A percentile compares a stretch with the other conserved stretches of the same genome.
Conservation (phyloP, 345 rosid genomes). For the Pugionium cornutum region DNA sequence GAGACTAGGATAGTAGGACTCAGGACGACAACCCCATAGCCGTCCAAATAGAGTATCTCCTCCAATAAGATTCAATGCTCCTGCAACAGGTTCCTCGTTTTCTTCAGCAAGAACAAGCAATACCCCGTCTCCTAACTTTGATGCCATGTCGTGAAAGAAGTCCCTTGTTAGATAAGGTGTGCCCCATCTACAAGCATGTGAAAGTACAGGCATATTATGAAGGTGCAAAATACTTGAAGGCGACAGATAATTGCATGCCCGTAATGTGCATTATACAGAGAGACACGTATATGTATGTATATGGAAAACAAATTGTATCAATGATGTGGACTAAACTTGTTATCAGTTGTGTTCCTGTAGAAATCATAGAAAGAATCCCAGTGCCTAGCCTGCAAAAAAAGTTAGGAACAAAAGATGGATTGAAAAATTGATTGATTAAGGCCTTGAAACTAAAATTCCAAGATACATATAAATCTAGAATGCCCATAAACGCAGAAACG, state of each 20-base stretch:
- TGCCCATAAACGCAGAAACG: neutral
- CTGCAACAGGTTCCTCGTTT: constrained; percentile 81
- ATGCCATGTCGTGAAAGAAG: constrained; percentile 79
- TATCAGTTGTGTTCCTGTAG: constrained; percentile 90
- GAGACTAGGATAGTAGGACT: constrained; percentile 76
- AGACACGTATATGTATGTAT: neutral
- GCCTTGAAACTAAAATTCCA: neutral
- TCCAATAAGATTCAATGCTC: constrained; percentile 93
- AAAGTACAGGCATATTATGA: constrained; percentile 11
- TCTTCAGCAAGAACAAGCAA: constrained; percentile 86
- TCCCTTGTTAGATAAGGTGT: constrained; percentile 86
- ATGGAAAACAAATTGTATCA: neutral
- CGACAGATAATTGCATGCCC: neutral
- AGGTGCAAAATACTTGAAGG: neutral
- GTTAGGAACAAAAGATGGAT: constrained; percentile 14
- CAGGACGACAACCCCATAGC: constrained; percentile 87
- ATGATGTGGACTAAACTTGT: constrained; percentile 60
- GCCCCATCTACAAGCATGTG: constrained; percentile 68
- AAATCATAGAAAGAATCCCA: constrained; percentile 94
- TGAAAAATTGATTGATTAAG: neutral
- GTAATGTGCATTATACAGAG: constrained; percentile 9
- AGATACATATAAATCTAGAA: neutral
- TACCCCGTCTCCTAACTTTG: constrained; percentile 75
- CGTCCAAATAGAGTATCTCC: constrained; percentile 92
- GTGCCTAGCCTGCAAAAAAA: constrained; percentile 68